Evolutionary conservation across 1,284 basidiomycete genomes (phyloP).

Genomic region (Erythrobasidium hasegawianum): DNA sequence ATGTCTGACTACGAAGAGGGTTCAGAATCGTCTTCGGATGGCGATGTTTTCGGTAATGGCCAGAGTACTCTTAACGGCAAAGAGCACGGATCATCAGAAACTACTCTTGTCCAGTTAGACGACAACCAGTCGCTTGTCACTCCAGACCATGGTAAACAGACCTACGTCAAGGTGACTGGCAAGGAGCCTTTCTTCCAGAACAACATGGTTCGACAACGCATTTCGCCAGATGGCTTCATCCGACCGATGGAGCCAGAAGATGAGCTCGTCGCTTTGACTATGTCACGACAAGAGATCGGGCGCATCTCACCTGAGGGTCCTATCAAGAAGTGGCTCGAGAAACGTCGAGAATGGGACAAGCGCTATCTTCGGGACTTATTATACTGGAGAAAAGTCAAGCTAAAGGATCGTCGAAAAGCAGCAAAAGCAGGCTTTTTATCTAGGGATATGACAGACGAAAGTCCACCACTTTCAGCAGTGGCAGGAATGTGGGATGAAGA

Average conservation of each 20-base stretch:
- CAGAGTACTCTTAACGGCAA: too few relatives aligned
- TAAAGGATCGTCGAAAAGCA: constrained; percentile 44
- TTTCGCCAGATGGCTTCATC: constrained; percentile 70
- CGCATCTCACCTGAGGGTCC: constrained; percentile 46
- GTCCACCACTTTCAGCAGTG: constrained; percentile 47
- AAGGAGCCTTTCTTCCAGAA: constrained; percentile 43
- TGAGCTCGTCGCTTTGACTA: constrained; percentile 62
- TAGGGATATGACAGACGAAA: constrained; percentile 44
- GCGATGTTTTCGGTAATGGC: constrained; percentile 1
- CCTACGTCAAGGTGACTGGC: constrained; percentile 46
- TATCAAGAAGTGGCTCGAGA: constrained; percentile 46
- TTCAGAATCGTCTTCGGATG: constrained; percentile 30
- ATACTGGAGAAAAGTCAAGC: constrained; percentile 45
- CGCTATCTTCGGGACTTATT: constrained; percentile 45
- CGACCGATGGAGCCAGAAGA: constrained; percentile 70
- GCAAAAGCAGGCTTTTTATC: constrained; percentile 48
- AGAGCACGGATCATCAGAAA: too few relatives aligned
- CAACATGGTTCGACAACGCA: constrained; percentile 78
- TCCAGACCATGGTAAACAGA: constrained; percentile 1
- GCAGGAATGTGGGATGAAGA: constrained; percentile 48
- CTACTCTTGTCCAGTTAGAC: too few relatives aligned
- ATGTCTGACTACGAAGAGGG: constrained; percentile 9
- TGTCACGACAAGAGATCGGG: constrained; percentile 60
- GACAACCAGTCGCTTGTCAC: too few relatives aligned
- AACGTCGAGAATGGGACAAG: constrained; percentile 47